Evolutionary conservation across 495 filamentous ascomycete species (phyloP).

Genomic region (Acidiella bohemica): DNA sequence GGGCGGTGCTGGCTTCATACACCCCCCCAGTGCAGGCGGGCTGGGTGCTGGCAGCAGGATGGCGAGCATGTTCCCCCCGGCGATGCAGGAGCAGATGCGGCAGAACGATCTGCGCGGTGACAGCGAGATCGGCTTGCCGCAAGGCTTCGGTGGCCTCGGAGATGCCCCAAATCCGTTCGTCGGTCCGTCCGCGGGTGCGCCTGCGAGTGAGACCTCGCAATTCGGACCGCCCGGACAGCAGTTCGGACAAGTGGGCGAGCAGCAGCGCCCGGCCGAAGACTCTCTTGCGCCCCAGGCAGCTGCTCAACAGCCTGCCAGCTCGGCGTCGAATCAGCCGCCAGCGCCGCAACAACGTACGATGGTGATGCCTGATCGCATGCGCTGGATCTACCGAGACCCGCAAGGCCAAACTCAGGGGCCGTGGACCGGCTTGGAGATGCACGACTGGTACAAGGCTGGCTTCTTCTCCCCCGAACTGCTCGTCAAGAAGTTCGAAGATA

Average conservation of each 20-base stretch:
- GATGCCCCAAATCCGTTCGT: slow-evolving; percentile 1
- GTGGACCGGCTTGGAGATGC: slow-evolving; percentile 94
- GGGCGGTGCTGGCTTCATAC: slow-evolving; percentile 37
- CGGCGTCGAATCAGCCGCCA: slow-evolving; percentile 43
- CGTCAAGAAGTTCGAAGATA: slow-evolving; percentile 85
- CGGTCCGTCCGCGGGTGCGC: neutral
- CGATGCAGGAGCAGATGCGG: slow-evolving; percentile 81
- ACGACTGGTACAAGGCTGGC: slow-evolving; percentile 98
- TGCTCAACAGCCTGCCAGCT: slow-evolving; percentile 18
- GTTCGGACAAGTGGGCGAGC: neutral
- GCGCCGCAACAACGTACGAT: slow-evolving; percentile 68
- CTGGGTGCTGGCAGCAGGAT: slow-evolving; percentile 56
- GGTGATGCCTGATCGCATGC: slow-evolving; percentile 99
- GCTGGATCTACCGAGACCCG: slow-evolving; percentile 95
- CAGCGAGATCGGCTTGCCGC: neutral
- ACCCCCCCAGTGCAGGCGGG: slow-evolving; percentile 31
- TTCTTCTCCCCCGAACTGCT: slow-evolving; percentile 92
- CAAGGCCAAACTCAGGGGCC: slow-evolving; percentile 84
- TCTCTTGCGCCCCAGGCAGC: neutral
- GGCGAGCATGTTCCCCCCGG: slow-evolving; percentile 69
- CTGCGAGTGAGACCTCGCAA: neutral
- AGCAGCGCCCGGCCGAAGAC: slow-evolving; percentile 1
- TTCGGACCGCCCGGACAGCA: slow-evolving; percentile 13
- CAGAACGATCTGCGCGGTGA: slow-evolving; percentile 24
- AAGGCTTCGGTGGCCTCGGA: slow-evolving; percentile 4